Evolutionary conservation across 2,329 filamentous ascomycete genomes (phyloP).

Genomic region (Phaeoacremonium minimum): DNA sequence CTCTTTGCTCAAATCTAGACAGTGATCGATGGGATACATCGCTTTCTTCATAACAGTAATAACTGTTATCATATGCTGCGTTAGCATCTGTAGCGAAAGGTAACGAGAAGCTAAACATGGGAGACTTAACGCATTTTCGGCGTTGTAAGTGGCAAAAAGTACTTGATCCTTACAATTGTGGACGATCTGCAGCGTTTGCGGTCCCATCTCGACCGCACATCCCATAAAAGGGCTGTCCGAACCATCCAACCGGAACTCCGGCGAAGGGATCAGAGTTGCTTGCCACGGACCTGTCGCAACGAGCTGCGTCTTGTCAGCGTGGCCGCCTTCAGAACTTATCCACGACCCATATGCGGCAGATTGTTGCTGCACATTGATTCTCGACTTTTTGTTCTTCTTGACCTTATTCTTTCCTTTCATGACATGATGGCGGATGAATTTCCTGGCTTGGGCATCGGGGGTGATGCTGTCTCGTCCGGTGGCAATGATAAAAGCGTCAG

Average conservation of each 20-base stretch:
- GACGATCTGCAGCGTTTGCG: background rate
- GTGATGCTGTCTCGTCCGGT: background rate
- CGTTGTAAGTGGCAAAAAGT: too few species aligned
- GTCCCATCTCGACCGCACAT: background rate
- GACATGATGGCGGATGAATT: background rate
- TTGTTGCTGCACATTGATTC: too few species aligned
- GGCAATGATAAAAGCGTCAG: background rate
- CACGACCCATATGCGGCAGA: too few species aligned
- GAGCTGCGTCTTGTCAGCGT: too few species aligned
- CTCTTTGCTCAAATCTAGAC: slow-evolving; percentile 2
- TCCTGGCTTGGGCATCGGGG: background rate
- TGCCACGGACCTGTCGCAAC: too few species aligned
- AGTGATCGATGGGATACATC: slow-evolving; percentile 9
- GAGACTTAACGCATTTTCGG: too few species aligned
- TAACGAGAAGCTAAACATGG: too few species aligned
- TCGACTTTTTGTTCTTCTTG: too few species aligned
- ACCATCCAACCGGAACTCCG: background rate
- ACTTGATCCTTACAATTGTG: background rate
- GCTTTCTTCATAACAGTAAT: slow-evolving; percentile 7
- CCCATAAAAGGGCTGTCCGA: background rate
- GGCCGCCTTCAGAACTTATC: too few species aligned
- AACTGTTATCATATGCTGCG: slow-evolving; percentile 3
- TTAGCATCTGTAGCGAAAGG: background rate
- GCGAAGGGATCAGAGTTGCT: too few species aligned
- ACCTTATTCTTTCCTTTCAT: background rate